phyloP scores from a whole-genome alignment of 768 basidiomycete species.

The Lentinula guzmanii region DNA sequence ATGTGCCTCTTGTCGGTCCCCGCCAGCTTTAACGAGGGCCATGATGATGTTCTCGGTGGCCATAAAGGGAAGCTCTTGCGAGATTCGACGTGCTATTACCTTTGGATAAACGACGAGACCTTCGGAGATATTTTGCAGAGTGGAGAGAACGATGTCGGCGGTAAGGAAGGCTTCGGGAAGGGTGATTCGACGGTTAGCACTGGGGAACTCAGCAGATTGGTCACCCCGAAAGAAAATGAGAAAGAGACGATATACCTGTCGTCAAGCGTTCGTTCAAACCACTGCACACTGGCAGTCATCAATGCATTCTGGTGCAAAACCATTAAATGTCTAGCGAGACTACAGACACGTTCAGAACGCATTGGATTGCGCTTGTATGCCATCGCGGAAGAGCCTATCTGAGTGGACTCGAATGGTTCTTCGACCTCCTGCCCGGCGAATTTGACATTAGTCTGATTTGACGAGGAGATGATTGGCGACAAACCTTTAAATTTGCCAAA shows the following conservation, averaged over 20 bases:
- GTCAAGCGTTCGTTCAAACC: slow-evolving; percentile 98
- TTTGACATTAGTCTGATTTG: not conserved
- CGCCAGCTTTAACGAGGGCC: slow-evolving; percentile 93
- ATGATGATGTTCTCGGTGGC: slow-evolving; percentile 99
- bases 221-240: not conserved
- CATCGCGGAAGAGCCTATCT: slow-evolving; percentile 97
- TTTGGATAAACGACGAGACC: slow-evolving; percentile 99
- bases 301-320: slow-evolving; percentile 92
- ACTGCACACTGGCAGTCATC: slow-evolving; percentile 92
- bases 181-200: slow-evolving; percentile 94
- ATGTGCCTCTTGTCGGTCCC: slow-evolving; percentile 94
- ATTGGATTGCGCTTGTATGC: slow-evolving; percentile 99
- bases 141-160: slow-evolving; percentile 93
- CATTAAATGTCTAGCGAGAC: slow-evolving; percentile 94
- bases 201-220: slow-evolving; percentile 19
- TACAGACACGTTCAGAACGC: slow-evolving; percentile 97
- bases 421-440: slow-evolving; percentile 70
- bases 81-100: slow-evolving; percentile 88
- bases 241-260: slow-evolving; percentile 57
- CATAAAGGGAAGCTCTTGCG: slow-evolving; percentile 98
- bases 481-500: slow-evolving; percentile 84
- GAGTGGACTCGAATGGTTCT: slow-evolving; percentile 97
- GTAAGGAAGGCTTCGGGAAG: slow-evolving; percentile 97
- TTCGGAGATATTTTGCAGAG: slow-evolving; percentile 94
- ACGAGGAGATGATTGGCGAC: not conserved